Evolutionary conservation across 495 filamentous ascomycete genomes (phyloP).

Genomic region (Aspergillus coremiiformis): DNA sequence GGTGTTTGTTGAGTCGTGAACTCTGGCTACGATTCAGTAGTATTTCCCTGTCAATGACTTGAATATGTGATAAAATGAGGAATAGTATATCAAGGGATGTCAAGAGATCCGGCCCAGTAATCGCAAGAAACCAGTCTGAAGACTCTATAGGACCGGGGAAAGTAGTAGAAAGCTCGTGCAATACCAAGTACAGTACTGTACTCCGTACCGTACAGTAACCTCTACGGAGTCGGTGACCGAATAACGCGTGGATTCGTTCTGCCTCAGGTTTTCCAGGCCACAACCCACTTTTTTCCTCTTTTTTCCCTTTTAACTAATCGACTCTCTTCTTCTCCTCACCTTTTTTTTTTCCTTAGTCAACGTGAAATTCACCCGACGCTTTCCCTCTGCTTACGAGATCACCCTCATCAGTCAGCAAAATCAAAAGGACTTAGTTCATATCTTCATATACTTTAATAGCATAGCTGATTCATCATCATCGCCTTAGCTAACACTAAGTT

Average conservation of each 20-base stretch:
- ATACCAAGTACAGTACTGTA: no score
- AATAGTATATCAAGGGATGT: no score
- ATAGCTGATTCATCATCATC: conserved; percentile 9
- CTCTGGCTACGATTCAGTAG: background rate
- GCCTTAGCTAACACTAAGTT: background rate
- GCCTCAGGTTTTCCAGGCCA: background rate
- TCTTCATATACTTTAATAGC: conserved; percentile 1
- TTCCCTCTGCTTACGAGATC: conserved; percentile 27
- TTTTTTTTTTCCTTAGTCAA: conserved; percentile 15
- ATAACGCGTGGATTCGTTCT: background rate
- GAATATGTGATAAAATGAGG: no score
- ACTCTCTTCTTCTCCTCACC: background rate
- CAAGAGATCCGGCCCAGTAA: no score
- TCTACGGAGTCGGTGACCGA: background rate
- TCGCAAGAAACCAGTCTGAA: no score
- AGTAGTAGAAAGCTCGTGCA: no score
- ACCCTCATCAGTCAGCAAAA: conserved; percentile 1
- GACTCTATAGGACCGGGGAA: no score
- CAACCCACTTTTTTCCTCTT: background rate
- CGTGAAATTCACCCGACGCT: background rate
- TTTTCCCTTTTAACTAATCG: background rate
- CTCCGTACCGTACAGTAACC: no score
- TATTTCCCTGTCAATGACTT: no score
- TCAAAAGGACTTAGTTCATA: no score
- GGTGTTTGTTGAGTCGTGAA: background rate